These are phyloP conservation scores for Umbilicaria muhlenbergii DNA, from an alignment of 495 filamentous ascomycete species.

Conservation along the genomic window DNA sequence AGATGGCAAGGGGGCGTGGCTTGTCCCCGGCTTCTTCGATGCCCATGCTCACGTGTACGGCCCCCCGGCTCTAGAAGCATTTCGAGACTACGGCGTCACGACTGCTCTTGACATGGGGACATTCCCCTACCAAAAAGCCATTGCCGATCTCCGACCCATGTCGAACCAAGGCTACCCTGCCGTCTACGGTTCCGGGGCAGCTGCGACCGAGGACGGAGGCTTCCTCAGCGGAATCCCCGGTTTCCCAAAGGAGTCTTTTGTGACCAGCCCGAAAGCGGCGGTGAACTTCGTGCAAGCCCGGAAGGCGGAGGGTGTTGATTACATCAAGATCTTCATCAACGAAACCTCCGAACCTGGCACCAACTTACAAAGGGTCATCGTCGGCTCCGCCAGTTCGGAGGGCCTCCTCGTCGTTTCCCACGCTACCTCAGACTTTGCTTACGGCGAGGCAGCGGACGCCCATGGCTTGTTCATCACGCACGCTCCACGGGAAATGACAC, in stretches of 20 bases:
- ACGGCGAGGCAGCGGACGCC: neutral
- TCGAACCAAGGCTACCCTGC: neutral
- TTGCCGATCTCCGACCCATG: neutral
- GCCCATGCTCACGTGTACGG: slow-evolving; percentile 6
- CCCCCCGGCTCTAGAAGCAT: neutral
- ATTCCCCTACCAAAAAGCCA: neutral
- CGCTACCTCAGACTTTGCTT: neutral
- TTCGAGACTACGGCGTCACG: slow-evolving; percentile 6
- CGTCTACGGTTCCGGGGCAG: neutral
- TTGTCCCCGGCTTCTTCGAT: slow-evolving; percentile 11
- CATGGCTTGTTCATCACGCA: slow-evolving; percentile 1
- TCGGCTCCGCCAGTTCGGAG: neutral
- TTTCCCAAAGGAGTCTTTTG: neutral
- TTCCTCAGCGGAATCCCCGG: neutral
- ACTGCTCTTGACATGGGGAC: slow-evolving; percentile 9
- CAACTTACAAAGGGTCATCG: neutral
- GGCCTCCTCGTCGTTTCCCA: neutral
- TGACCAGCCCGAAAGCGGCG: neutral
- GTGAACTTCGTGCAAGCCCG: neutral
- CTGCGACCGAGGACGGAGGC: neutral
- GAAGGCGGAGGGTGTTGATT: neutral
- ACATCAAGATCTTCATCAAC: slow-evolving; percentile 1
- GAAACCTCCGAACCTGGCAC: neutral
- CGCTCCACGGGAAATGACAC: neutral
- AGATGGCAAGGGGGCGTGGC: slow-evolving; percentile 4